Evolutionary conservation across 75 land plant species (phyloP).

Genomic region (Pinus albicaulis): DNA sequence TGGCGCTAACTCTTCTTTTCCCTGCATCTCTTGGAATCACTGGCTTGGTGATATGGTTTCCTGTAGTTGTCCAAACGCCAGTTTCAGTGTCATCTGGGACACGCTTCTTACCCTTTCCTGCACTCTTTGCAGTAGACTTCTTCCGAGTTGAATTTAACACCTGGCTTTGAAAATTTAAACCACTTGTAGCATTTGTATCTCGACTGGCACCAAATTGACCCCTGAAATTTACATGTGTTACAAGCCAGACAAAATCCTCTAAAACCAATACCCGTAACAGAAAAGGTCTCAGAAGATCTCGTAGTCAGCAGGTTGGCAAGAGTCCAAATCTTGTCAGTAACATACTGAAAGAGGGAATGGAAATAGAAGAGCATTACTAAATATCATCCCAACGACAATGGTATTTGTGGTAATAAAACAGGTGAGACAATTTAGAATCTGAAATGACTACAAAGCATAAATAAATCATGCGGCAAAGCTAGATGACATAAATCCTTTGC

Average conservation of each 20-base stretch:
- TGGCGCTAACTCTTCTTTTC: constrained; percentile 37
- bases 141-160: background rate
- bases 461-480: constrained; percentile 1
- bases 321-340: background rate
- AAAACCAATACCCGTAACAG: background rate
- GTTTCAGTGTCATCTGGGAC: background rate
- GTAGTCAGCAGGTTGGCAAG: background rate
- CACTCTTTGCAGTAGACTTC: background rate
- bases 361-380: background rate
- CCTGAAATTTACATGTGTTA: constrained; percentile 21
- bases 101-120: constrained; percentile 10
- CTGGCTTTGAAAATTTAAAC: background rate
- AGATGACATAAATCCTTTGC: background rate
- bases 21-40: constrained; percentile 44
- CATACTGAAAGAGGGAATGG: background rate
- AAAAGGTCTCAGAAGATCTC: background rate
- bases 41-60: constrained; percentile 1
- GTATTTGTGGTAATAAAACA: background rate
- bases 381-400: background rate
- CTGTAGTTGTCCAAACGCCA: background rate
- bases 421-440: background rate
- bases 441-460: background rate
- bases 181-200: constrained; percentile 4
- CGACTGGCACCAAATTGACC: constrained; percentile 32
- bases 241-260: background rate